These are phyloP conservation scores for Rutstroemia sp. DNA, from an alignment of 2,329 filamentous ascomycete species.

Conservation along the genomic window DNA sequence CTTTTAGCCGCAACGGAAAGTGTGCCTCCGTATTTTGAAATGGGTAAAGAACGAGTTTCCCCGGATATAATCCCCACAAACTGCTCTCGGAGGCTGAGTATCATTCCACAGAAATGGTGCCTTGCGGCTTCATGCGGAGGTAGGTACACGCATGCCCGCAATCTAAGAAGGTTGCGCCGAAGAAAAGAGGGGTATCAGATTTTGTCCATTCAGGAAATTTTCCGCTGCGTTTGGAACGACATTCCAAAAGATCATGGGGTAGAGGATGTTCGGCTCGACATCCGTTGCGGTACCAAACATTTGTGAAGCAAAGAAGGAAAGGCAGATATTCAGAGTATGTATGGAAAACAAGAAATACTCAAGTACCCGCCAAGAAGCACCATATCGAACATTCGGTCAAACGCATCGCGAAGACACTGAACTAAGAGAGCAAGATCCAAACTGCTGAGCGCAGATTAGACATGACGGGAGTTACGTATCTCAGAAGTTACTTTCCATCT, in stretches of 20 bases:
- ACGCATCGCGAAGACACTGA: too few relatives aligned
- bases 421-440: too few relatives aligned
- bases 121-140: not conserved
- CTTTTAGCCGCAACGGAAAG: constrained; percentile 4
- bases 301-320: not conserved
- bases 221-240: not conserved
- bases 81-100: too few relatives aligned
- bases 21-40: not conserved
- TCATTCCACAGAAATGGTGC: not conserved
- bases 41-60: not conserved
- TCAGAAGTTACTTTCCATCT: too few relatives aligned
- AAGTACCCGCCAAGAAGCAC: too few relatives aligned
- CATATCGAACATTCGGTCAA: too few relatives aligned
- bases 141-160: not conserved
- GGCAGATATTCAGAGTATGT: not conserved
- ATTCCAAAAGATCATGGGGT: not conserved
- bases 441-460: too few relatives aligned
- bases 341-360: not conserved
- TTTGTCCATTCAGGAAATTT: not conserved
- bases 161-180: not conserved
- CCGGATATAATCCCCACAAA: not conserved
- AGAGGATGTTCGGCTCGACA: not conserved
- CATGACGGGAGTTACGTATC: too few relatives aligned
- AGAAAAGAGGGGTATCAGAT: constrained; percentile 1
- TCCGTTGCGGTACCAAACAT: not conserved